Evolutionary conservation across 805 yeast species (phyloP), one percentile per base, ranked within the genome.

Genomic region (Zygosaccharomyces bailii): DNA sequence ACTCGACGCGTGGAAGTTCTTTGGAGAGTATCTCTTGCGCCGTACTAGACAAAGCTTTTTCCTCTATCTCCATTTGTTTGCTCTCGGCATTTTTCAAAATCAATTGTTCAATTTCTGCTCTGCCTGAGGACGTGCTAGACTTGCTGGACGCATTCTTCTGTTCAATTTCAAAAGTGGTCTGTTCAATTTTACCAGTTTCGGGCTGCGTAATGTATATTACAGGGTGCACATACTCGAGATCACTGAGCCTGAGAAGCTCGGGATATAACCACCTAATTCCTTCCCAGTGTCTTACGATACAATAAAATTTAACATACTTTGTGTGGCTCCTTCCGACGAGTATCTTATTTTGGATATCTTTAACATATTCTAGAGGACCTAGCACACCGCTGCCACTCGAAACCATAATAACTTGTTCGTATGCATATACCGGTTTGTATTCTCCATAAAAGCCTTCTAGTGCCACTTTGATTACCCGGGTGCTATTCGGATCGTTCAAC

Each of bases 361-460:
- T 46, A 41, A 32, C 34, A 49, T 74, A 72, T 20, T 71, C 60
- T 43, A 63, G 70, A 9, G 71, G 65, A 2, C 79, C 79, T 1
- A 79, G 75, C n/a, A 76, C 61, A 52, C 80, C 80, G 46, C 71
- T 67, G 30, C 80, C 81, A 27, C 78, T 75, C 20, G 80, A 74
- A 6, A 78, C 51, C 31, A 59, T 62, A 67, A 66, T 61, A 65
- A 39, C 61, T 66, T 58, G 62, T 71, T 30, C 59, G 60, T 36
- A 61, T 27, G 46, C 20, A 39, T 56, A 39, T 68, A 63, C 11
- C 75, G 73, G 1, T 69, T 54, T 6, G 57, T 54, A 29, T n/a
- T 61, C 58, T 1, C 86, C 86, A 53, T 81, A 81, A 2, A 85
- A 82, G 1, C 87, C 87, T 55, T 81, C 86, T 13, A 53, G 5